Evolutionary conservation across 192 early-diverging fungal genomes (phyloP), one percentile per base, ranked within the genome.

Genomic region (Backusella westeae): DNA sequence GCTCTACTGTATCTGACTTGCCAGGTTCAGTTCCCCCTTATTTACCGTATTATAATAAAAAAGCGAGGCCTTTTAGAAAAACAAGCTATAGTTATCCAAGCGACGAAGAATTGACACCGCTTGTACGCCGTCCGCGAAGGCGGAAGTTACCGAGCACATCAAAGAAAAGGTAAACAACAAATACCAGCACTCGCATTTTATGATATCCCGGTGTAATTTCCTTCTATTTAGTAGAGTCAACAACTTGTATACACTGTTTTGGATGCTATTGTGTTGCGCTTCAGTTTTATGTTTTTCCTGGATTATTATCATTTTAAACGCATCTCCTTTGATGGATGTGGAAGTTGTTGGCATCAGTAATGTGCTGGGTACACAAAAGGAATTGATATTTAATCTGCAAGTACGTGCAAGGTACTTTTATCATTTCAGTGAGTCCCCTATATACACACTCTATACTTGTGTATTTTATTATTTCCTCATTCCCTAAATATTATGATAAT

Each of bases 331-430:
- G 5, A 34, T 42, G 15, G 78, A 75, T 1, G 68, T 79, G 10
- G 52, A 79, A 42, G 78, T 79, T 1, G 41, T 72, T 15, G 81
- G 72, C 3, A 85, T 91, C n/a, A 80, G 85, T 23, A 89, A 91
- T 74, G 88, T 92, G 4, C 73, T 92, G 63, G 89, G 87, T 19
- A 86, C 89, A 6, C 88, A 92, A 53, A 90, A 89, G 70, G 89
- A 90, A 80, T 76, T 92, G 5, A 84, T 92, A 44, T 92, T 92
- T 53, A 87, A 91, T 52, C 66, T 92, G 56, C 87, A 90, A 74
- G 81, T 92, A 15, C 78, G 81, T 69, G 85, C 86, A 6, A 85
- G 69, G 78, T 79, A 75, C 75, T 39, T 34, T 14, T 5, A n/a
- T 38, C 14, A 34, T 21, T 36, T 44, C 14, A 26, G 23, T 67